Base-by-base conservation (phyloP, 306 rosid genomes). In the Trifolium fragiferum region DNA sequence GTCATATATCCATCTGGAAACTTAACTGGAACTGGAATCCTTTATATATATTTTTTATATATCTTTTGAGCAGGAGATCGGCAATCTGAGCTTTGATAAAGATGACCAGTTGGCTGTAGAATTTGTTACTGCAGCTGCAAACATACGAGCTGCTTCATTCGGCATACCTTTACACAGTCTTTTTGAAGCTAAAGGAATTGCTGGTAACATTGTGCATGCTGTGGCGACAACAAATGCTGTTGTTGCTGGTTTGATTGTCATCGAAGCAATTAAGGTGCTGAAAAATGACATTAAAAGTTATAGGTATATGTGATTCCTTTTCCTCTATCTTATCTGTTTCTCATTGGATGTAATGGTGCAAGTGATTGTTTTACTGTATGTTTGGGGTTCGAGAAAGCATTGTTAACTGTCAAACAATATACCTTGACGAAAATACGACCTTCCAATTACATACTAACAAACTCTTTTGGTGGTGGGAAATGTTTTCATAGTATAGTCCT, bases 141-240 rank as follows among this genome's bases (percentile, higher is more conserved):
- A 95, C 83, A 86, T 95, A 66, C 84, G 99, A 16, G 99, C 99
- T 62, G 80, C 88, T 72, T 92, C 98, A 77, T 95, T 95, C 82
- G 97, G 90, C 72, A 92, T 95, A 77, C 90, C 99, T 46, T 81
- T 90, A 86, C 98, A 92, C 75, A 89, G 90, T 84, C 99, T 92
- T 78, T 95, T 95, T 81, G 99, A 95, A 87, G 97, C 98, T 44
- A 95, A 95, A 85, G 99, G 99, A 35, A 95, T 95, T 82, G 99
- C 99, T 64, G 99, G 99, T 58, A 95, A 95, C 80, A 95, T 95
- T 70, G 99, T 95, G 66, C 99, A 95, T 81, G 99, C 99, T 70
- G 97, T 95, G 76, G 99, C 99, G 25, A 95, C 99, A 30, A 95
- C 99, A 50, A 95, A 95, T 80, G 99, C 99, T 35, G 78, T 92